These are phyloP conservation scores for Fusarium abutilonis DNA, from an alignment of 2,329 filamentous ascomycete species.

Conservation along the genomic window DNA sequence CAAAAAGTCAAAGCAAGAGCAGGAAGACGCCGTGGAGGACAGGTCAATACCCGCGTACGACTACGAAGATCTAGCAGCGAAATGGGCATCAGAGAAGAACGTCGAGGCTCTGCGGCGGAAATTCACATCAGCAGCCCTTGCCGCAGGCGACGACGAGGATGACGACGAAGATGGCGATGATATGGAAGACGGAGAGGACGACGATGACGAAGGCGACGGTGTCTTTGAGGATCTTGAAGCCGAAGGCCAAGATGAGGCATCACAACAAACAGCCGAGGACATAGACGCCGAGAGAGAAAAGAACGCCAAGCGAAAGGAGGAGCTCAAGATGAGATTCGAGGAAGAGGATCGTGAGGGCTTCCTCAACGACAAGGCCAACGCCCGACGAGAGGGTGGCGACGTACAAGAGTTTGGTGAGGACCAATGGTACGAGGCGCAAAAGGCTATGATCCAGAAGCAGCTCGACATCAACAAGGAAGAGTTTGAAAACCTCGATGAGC, in stretches of 20 bases:
- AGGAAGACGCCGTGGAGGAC: slow-evolving; percentile 80
- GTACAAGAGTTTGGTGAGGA: slow-evolving; percentile 92
- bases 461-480: slow-evolving; percentile 96
- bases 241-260: slow-evolving; percentile 70
- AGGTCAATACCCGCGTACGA: slow-evolving; percentile 81
- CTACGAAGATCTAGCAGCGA: slow-evolving; percentile 81
- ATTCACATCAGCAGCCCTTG: slow-evolving; percentile 76
- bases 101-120: slow-evolving; percentile 77
- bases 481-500: slow-evolving; percentile 86
- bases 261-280: slow-evolving; percentile 57
- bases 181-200: slow-evolving; percentile 66
- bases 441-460: slow-evolving; percentile 93
- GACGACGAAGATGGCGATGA: slow-evolving; percentile 57
- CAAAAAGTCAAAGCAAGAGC: slow-evolving; percentile 69
- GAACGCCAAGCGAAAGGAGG: slow-evolving; percentile 93
- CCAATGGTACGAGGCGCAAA: slow-evolving; percentile 98
- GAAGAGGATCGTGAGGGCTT: slow-evolving; percentile 98
- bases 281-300: slow-evolving; percentile 90
- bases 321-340: slow-evolving; percentile 92
- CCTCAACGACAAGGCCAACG: slow-evolving; percentile 85
- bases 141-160: slow-evolving; percentile 46
- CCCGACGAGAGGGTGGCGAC: slow-evolving; percentile 73
- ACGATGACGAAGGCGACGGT: slow-evolving; percentile 62
- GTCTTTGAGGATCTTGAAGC: slow-evolving; percentile 69
- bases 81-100: slow-evolving; percentile 84